Conservation (phyloP, 2,329 filamentous ascomycete genomes). For the Scedosporium boydii region DNA sequence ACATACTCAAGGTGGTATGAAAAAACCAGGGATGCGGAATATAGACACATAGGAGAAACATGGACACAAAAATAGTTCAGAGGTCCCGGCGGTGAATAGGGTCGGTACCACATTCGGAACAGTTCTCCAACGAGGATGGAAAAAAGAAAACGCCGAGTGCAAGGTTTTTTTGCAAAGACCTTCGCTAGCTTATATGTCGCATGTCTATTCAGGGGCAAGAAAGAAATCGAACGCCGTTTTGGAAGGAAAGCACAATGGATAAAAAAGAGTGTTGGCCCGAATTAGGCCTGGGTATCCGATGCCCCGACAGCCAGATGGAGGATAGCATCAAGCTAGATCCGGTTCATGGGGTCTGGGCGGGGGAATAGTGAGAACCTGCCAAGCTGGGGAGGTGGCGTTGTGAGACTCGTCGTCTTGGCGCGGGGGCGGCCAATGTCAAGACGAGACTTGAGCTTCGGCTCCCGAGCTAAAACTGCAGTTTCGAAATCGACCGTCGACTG, state of each 20-base stretch:
- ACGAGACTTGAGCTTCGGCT: conserved; percentile 22
- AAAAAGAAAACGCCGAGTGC: not conserved
- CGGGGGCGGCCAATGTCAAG: conserved; percentile 24
- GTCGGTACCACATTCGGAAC: not conserved
- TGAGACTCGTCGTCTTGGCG: conserved; percentile 36
- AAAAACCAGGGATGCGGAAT: conserved; percentile 1
- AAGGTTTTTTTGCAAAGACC: not conserved
- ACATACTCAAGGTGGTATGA: not conserved
- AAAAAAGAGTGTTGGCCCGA: not conserved
- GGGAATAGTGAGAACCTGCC: conserved; percentile 39
- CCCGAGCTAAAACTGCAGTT: conserved; percentile 1
- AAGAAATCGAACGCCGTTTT: not conserved
- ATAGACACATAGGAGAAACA: not conserved
- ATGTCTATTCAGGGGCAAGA: not conserved
- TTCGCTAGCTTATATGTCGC: not conserved
- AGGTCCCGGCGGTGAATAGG: not conserved
- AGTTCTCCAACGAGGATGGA: not conserved
- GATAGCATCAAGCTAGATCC: conserved; percentile 14
- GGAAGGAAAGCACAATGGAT: not conserved
- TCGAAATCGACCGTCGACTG: conserved; percentile 6
- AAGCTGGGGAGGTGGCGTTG: conserved; percentile 32
- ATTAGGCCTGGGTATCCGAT: not conserved
- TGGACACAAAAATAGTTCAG: not conserved
- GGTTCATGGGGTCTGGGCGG: conserved; percentile 11
- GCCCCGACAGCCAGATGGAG: not conserved